Percentiles rank a stretch among this genome's conserved stretches.
Evolutionary conservation across 1,284 basidiomycete genomes (phyloP).

Genomic region (Tetrapyrgos nigripes): DNA sequence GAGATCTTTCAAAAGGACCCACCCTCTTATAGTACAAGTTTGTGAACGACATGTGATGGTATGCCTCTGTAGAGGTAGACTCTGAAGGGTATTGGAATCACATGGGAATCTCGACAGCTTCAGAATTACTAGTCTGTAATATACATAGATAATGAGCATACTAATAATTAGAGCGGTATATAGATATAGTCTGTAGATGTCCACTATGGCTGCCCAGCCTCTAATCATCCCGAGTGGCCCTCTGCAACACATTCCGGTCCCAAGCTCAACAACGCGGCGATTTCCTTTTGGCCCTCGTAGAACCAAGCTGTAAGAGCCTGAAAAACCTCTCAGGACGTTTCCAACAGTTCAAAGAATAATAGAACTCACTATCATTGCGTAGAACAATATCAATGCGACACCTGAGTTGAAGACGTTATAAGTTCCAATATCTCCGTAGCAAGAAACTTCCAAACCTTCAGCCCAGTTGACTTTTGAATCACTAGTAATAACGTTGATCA

Average conservation of each 20-base stretch:
- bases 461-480: constrained; percentile 57
- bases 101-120: no score
- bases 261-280: constrained; percentile 1
- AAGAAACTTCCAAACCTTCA: constrained; percentile 35
- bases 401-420: no score
- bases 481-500: constrained; percentile 56
- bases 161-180: no score
- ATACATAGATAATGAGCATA: no score
- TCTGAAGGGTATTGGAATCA: no score
- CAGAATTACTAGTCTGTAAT: no score
- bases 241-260: not conserved
- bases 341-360: not conserved
- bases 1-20: constrained; percentile 36
- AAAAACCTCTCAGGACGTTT: not conserved
- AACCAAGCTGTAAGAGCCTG: constrained; percentile 12
- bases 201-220: not conserved
- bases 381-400: constrained; percentile 47
- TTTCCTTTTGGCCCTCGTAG: constrained; percentile 4
- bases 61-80: not conserved
- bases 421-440: no score
- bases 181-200: no score
- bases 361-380: constrained; percentile 51
- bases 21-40: constrained; percentile 86
- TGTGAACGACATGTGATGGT: constrained; percentile 65
- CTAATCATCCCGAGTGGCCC: not conserved